Evolutionary conservation across 306 rosid genomes (phyloP), one percentile per base, ranked within the genome.

Genomic region (Prunus fruticosa): DNA sequence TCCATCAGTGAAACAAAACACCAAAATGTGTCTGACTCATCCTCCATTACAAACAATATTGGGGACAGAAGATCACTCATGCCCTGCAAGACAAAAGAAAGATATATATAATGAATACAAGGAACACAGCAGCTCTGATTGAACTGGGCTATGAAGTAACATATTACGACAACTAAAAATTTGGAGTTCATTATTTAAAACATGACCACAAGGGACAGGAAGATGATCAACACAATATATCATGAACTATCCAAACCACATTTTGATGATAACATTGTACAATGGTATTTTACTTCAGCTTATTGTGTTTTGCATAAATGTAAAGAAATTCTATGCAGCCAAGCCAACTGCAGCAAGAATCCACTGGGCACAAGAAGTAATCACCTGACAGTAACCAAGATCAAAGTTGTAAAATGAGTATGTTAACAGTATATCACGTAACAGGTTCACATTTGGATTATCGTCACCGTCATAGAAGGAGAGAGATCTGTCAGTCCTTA

Each of bases 321-420:
- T 13, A 25, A 58, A 50, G 22, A 49, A 58, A 50, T 3, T 30
- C 43, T 41, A 64, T 14, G 74, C 57, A 71, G 66, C 74, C 53
- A 79, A 71, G 66, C 74, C 53, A 79, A 43, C 61, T 62, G 32
- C 34, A 63, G 65, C 20, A 25, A 41, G 34, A 83, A 27, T 75
- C 71, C 67, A 67, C 56, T 27, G 63, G 23, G 77, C 23, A 49
- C 2, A 30, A 79, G 61, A 75, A 70, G 30, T 25, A 71, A 75
- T 75, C 89, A 96, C 99, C 99, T 96, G 99, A 79, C 99, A 96
- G 78, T 96, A 96, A 81, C 99, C 99, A 79, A 96, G 98, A 87
- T 96, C 99, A 19, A 96, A 96, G 87, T 96, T 96, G 93, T 96
- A 96, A 91, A 96, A 96, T 58, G 99, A 92, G 80, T 92, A 96